Base-by-base conservation (phyloP, 257 asterid genomes). In the Cordia subcordata region DNA sequence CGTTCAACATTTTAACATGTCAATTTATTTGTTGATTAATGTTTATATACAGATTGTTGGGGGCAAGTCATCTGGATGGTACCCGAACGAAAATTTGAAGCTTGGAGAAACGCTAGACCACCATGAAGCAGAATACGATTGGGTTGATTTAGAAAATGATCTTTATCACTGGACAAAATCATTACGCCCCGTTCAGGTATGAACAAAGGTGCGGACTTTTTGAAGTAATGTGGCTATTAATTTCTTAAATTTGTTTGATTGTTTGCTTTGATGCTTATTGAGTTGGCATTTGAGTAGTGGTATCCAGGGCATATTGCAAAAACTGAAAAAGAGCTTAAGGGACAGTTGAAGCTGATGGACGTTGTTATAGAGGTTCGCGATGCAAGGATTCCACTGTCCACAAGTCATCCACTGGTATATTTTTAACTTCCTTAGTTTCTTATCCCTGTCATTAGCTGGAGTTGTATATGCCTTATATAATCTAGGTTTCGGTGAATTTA, bases 291-390 rank as follows among this genome's bases (percentile, higher is more conserved):
- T 57, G 44, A 33, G 52, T 58, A 88, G 96, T 92, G 99, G 96
- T 92, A 88, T 79, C 99, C 99, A 12, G 99, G 97, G 56, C 99
- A 93, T 76, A 89, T 92, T 46, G 95, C 86, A 22, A 93, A 88
- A 83, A 82, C 97, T 44, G 96, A 89, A 76, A 93, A 83, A 61
- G 95, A 86, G 77, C 96, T 93, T 60, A 93, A 93, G 84, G 86
- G 81, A 47, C 97, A 93, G 80, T 79, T 93, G 71, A 93, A 89
- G 76, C 68, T 88, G 83, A 89, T 89, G 96, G 99, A 93, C 72
- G 97, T 93, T 71, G 99, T 93, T 58, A 83, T 93, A 67, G 97
- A 93, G 81, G 96, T 89, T 64, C 85, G 99, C 62, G 99, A 93
- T 80, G 97, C 97, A 53, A 88, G 97, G 71, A 89, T 93, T 67